Base-by-base conservation (phyloP, 75 land plant genomes). In the Selaginella moellendorffii region DNA sequence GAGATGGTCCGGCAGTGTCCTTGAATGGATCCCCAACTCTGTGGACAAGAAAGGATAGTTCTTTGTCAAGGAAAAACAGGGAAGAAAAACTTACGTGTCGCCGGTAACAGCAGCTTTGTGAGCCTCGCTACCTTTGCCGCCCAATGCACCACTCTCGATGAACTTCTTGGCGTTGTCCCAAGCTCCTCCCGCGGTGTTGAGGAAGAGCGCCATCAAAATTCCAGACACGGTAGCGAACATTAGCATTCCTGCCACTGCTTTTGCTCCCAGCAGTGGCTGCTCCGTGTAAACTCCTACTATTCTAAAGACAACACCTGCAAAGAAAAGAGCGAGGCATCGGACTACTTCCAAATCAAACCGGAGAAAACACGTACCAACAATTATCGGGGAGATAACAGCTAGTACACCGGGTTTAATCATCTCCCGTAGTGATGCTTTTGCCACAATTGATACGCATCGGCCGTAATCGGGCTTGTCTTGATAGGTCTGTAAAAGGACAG, bases 101-200 rank as follows among this genome's bases (percentile, higher is more conserved):
- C 99, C 99, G 19, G 99, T 95, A 19, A 95, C 71, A 22, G 99
- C 99, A 26, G 99, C 99, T 74, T 95, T 95, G 52, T 95, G 99
- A 62, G 77, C 80, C 19, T 86, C 97, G 75, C 99, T 95, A 5
- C 99, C 99, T 73, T 95, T 95, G 53, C 99, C 99, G 53, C 99
- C 99, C 68, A 83, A 80, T 52, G 97, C 99, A 65, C 99, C 99
- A 31, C 97, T 89, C 66, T 95, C 99, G 53, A 95, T 89, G 62
- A 70, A 95, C 70, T 95, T 95, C 76, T 95, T 95, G 8, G 99
- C 99, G 73, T 95, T 95, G 67, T 95, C 99, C 99, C 99, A 95
- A 8, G 99, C 99, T 59, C 99, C 99, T 25, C 99, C 99, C 28
- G 99, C 78, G 26, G 99, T 95, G 62, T 95, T 95, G 18, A 95